phyloP scores from a whole-genome alignment of 2,329 filamentous ascomycete species.

The Canariomyces notabilis region DNA sequence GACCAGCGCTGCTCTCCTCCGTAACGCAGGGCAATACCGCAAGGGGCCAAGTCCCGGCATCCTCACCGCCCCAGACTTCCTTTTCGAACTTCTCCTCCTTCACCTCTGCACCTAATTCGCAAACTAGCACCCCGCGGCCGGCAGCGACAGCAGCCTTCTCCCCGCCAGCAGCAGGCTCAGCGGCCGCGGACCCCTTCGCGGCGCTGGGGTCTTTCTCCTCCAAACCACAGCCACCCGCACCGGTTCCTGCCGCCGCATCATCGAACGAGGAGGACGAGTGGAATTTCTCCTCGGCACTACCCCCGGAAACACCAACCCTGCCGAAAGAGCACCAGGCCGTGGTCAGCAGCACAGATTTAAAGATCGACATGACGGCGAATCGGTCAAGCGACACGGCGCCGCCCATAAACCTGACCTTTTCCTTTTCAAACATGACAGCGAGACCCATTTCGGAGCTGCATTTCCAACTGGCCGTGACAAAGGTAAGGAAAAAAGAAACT shows the following conservation, averaged over 20 bases:
- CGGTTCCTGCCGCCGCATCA: conserved; percentile 30
- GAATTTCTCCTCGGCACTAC: conserved; percentile 85
- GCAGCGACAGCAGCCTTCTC: conserved; percentile 42
- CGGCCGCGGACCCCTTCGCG: conserved; percentile 48
- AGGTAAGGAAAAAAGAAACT: conserved; percentile 54
- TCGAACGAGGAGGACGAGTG: conserved; percentile 79
- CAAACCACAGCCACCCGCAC: conserved; percentile 32
- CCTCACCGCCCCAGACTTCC: conserved; percentile 34
- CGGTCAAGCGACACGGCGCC: conserved; percentile 49
- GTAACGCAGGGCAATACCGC: conserved; percentile 57
- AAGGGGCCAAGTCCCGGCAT: conserved; percentile 37
- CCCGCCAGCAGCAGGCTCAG: conserved; percentile 35
- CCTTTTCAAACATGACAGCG: conserved; percentile 77
- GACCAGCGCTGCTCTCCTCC: conserved; percentile 60
- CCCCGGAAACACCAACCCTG: conserved; percentile 45
- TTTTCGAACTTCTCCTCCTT: conserved; percentile 54
- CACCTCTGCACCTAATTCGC: conserved; percentile 45
- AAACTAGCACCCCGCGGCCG: conserved; percentile 51
- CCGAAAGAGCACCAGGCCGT: conserved; percentile 59
- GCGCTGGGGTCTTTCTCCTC: conserved; percentile 41
- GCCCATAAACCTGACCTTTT: conserved; percentile 64
- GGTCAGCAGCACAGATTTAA: conserved; percentile 65
- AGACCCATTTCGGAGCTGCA: conserved; percentile 73
- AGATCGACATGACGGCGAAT: conserved; percentile 67
- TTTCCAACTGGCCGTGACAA: conserved; percentile 90